Evolutionary conservation across 495 filamentous ascomycete genomes (phyloP).

Genomic region (Niebla homalea): DNA sequence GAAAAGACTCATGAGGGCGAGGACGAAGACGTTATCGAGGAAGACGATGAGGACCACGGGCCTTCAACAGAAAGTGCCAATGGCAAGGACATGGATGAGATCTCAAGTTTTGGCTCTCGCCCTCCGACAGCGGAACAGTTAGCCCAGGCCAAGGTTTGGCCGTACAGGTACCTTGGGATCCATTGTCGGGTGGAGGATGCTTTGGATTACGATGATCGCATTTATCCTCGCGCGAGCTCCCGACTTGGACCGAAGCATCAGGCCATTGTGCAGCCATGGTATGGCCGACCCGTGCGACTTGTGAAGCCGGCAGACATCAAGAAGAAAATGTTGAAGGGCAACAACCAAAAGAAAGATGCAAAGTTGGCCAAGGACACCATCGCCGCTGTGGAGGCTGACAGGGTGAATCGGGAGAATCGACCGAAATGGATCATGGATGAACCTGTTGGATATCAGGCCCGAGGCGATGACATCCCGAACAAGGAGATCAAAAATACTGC

Average conservation of each 20-base stretch:
- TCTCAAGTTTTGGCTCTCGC: slow-evolving; percentile 37
- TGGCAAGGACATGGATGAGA: slow-evolving; percentile 39
- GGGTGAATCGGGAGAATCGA: slow-evolving; percentile 51
- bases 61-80: slow-evolving; percentile 32
- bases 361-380: slow-evolving; percentile 67
- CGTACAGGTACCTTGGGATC: slow-evolving; percentile 87
- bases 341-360: slow-evolving; percentile 50
- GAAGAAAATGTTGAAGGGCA: slow-evolving; percentile 51
- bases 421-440: slow-evolving; percentile 92
- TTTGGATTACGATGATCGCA: slow-evolving; percentile 92
- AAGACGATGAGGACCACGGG: slow-evolving; percentile 56
- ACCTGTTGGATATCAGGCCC: slow-evolving; percentile 67
- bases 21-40: slow-evolving; percentile 64
- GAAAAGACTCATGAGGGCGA: slow-evolving; percentile 48
- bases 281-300: slow-evolving; percentile 70
- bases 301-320: slow-evolving; percentile 81
- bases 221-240: slow-evolving; percentile 90
- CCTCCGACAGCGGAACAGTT: slow-evolving; percentile 81
- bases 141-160: slow-evolving; percentile 86
- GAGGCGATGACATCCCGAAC: slow-evolving; percentile 62
- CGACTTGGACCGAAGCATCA: slow-evolving; percentile 86
- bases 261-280: slow-evolving; percentile 73
- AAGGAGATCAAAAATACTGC: slow-evolving; percentile 43
- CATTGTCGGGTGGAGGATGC: slow-evolving; percentile 96
- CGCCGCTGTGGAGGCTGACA: slow-evolving; percentile 64